A percentile compares a stretch with the other conserved stretches of the same genome.
Evolutionary conservation across 1,284 basidiomycete species (phyloP).

Genomic region (Golubevia pallescens): DNA sequence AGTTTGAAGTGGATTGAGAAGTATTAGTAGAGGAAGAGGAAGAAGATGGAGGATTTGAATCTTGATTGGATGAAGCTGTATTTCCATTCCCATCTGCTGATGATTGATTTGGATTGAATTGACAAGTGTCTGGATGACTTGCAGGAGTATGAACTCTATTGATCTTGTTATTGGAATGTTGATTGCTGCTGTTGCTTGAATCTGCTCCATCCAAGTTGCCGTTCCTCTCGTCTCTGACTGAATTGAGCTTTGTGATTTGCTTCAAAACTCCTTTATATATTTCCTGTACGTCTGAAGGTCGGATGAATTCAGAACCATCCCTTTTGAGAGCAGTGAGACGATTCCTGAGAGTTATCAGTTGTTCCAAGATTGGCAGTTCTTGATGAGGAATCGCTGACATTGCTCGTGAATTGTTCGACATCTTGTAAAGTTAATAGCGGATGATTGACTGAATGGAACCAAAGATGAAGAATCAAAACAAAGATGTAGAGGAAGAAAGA

Average conservation of each 20-base stretch:
- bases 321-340: conserved; percentile 61
- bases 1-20: neutral
- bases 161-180: no score
- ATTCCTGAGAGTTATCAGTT: conserved; percentile 60
- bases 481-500: no score
- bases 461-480: no score
- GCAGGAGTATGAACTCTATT: no score
- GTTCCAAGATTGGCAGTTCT: conserved; percentile 62
- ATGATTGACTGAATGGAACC: no score
- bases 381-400: conserved; percentile 61
- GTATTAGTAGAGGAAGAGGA: neutral
- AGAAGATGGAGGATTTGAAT: neutral
- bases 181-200: no score
- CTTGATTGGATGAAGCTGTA: neutral
- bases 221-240: conserved; percentile 48
- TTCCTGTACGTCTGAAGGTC: conserved; percentile 56
- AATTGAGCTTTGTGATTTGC: conserved; percentile 58
- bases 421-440: no score
- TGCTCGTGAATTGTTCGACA: no score
- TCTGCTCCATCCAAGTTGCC: neutral
- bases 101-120: no score
- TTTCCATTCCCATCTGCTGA: neutral
- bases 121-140: no score
- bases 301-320: conserved; percentile 54
- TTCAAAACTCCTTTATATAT: conserved; percentile 63